Evolutionary conservation across 306 rosid species (phyloP).

Genomic region (Arachis hypogaea): DNA sequence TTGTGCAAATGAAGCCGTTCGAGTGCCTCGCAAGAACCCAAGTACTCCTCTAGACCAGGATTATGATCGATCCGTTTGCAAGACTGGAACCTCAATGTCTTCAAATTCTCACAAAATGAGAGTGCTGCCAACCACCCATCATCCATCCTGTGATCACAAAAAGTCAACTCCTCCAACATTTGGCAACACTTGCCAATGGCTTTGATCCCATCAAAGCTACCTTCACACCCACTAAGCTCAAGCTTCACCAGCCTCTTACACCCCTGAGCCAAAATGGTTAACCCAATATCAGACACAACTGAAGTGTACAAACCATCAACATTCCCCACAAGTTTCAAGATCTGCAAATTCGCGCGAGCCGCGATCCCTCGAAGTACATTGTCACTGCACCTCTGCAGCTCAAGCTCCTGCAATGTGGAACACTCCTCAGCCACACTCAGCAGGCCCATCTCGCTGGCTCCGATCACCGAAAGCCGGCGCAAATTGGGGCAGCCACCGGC

Average conservation of each 20-base stretch:
- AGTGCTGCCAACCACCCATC: slow-evolving; percentile 83
- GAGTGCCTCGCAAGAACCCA: slow-evolving; percentile 73
- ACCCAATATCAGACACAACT: slow-evolving; percentile 81
- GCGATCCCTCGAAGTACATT: slow-evolving; percentile 80
- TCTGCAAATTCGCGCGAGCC: slow-evolving; percentile 76
- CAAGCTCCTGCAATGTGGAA: slow-evolving; percentile 74
- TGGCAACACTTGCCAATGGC: slow-evolving; percentile 94
- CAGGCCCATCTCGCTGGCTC: slow-evolving; percentile 81
- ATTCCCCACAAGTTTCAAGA: slow-evolving; percentile 72
- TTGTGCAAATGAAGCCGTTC: slow-evolving; percentile 75
- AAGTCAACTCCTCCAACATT: slow-evolving; percentile 85
- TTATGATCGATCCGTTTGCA: slow-evolving; percentile 67
- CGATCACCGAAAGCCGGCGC: slow-evolving; percentile 66
- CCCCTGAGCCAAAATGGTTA: slow-evolving; percentile 93
- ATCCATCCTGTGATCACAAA: slow-evolving; percentile 91
- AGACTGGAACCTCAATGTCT: slow-evolving; percentile 71
- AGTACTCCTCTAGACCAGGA: slow-evolving; percentile 66
- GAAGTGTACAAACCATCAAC: slow-evolving; percentile 72
- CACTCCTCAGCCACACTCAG: slow-evolving; percentile 83
- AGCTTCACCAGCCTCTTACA: slow-evolving; percentile 88
- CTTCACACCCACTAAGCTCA: slow-evolving; percentile 91
- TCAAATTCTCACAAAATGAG: slow-evolving; percentile 79
- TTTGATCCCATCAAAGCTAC: slow-evolving; percentile 91
- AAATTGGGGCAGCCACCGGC: slow-evolving; percentile 81
- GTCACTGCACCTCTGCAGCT: slow-evolving; percentile 79